phyloP scores from a whole-genome alignment of 352 stramenopile species.

The Phytopythium mirpurense region DNA sequence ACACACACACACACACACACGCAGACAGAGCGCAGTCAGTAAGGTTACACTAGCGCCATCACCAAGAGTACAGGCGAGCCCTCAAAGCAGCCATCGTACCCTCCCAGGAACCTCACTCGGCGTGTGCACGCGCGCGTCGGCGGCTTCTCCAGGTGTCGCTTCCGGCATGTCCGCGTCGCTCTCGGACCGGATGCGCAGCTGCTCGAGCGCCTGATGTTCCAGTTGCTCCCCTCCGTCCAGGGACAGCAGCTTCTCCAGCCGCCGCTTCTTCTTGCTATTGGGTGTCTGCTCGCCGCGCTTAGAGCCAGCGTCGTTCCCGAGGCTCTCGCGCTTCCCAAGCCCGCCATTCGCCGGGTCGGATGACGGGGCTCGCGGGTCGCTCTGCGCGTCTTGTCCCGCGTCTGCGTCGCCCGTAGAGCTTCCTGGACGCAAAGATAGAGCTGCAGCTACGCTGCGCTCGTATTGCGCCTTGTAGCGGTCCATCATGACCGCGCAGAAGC shows the following conservation, averaged over 20 bases:
- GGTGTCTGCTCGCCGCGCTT: background rate
- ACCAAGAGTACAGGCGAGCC: no score
- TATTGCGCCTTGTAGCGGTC: slow-evolving; percentile 57
- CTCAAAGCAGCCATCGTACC: background rate
- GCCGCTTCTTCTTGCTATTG: slow-evolving; percentile 37
- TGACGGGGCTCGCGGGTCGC: background rate
- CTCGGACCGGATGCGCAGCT: slow-evolving; percentile 18
- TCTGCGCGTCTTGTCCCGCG: background rate
- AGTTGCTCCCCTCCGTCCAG: slow-evolving; percentile 20
- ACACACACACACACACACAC: slow-evolving; percentile 2
- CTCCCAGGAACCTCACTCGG: background rate
- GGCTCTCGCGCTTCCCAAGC: slow-evolving; percentile 2
- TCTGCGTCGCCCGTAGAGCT: background rate
- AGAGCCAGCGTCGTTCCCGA: background rate
- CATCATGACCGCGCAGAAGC: slow-evolving; percentile 64
- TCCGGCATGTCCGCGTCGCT: slow-evolving; percentile 4
- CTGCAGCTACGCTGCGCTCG: background rate
- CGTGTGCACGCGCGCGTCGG: background rate
- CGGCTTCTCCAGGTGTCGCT: background rate
- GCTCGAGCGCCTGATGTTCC: slow-evolving; percentile 11
- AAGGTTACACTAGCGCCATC: no score
- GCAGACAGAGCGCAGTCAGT: no score
- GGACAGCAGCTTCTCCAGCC: slow-evolving; percentile 35
- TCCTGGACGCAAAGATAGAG: background rate
- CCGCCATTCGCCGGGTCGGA: background rate